These are phyloP conservation scores for Rosa lucieae DNA, from an alignment of 306 rosid genomes.

Conservation along the genomic window DNA sequence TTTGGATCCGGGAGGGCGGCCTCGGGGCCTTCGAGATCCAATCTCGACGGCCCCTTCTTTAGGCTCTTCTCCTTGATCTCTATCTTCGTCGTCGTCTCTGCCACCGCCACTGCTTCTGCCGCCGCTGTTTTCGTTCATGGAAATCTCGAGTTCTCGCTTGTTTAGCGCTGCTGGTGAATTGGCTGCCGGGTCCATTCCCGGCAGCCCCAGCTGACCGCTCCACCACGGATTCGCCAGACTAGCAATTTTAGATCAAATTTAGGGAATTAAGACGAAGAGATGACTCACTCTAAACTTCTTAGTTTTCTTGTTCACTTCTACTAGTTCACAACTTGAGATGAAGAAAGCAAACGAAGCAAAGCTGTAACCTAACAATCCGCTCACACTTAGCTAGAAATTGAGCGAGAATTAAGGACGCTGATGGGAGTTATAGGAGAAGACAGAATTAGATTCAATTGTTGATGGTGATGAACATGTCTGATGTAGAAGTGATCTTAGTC, in stretches of 20 bases:
- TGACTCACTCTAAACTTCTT: neutral
- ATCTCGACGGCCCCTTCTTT: slow-evolving; percentile 81
- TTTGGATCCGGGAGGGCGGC: slow-evolving; percentile 93
- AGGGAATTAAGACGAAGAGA: neutral
- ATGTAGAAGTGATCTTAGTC: slow-evolving; percentile 26
- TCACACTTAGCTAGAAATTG: neutral
- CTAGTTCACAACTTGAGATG: neutral
- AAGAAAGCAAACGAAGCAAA: neutral
- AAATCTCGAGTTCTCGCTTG: slow-evolving; percentile 56
- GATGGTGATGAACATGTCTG: slow-evolving; percentile 41
- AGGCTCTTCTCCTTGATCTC: slow-evolving; percentile 61
- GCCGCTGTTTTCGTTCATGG: slow-evolving; percentile 52
- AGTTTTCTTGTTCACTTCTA: neutral
- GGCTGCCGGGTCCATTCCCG: slow-evolving; percentile 70
- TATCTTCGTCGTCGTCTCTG: slow-evolving; percentile 50
- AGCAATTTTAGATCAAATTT: slow-evolving; percentile 18
- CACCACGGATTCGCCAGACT: slow-evolving; percentile 98
- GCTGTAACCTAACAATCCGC: neutral
- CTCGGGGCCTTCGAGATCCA: slow-evolving; percentile 77
- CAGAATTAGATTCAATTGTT: slow-evolving; percentile 42
- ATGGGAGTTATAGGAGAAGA: slow-evolving; percentile 14
- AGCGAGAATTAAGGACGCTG: neutral
- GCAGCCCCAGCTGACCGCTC: slow-evolving; percentile 73
- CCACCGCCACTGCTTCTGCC: slow-evolving; percentile 22
- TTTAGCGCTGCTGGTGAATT: slow-evolving; percentile 43